These are phyloP conservation scores for Kentomonas sorsogonicus DNA, from an alignment of 208 protist genomes.

Conservation along the genomic window DNA sequence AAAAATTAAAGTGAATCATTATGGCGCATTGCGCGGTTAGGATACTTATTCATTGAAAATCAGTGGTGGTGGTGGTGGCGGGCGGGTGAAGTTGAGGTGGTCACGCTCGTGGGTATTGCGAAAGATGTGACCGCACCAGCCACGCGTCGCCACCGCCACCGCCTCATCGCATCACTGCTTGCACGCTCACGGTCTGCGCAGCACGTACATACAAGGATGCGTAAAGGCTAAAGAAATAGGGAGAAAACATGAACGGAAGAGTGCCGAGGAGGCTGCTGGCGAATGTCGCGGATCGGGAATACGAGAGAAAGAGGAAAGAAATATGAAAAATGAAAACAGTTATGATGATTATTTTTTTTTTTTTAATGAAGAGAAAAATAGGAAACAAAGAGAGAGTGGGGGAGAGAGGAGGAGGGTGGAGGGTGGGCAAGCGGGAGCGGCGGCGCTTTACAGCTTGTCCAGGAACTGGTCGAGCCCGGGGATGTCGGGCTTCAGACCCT, in stretches of 20 bases:
- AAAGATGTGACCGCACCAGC: no score
- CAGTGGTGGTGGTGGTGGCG: no score
- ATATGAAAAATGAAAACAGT: background rate
- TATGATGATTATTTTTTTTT: background rate
- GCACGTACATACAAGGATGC: no score
- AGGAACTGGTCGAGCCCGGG: conserved; percentile 90
- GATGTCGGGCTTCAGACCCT: conserved; percentile 95
- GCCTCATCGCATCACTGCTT: no score
- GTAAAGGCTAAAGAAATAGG: background rate
- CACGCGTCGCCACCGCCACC: no score
- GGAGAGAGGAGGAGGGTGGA: background rate
- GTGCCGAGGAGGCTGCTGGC: background rate
- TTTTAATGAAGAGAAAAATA: background rate
- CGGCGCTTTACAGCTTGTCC: conserved; percentile 80
- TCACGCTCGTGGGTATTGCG: no score
- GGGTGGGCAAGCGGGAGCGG: background rate
- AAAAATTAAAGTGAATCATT: no score
- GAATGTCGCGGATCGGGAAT: background rate
- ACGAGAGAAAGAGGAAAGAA: background rate
- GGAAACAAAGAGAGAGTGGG: conserved; percentile 1
- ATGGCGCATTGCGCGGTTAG: no score
- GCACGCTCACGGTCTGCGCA: no score
- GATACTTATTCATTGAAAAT: no score
- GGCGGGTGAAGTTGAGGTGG: no score
- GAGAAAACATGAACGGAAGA: background rate